Evolutionary conservation across 106 monocot species (phyloP).

Genomic region (Allium cepa): DNA sequence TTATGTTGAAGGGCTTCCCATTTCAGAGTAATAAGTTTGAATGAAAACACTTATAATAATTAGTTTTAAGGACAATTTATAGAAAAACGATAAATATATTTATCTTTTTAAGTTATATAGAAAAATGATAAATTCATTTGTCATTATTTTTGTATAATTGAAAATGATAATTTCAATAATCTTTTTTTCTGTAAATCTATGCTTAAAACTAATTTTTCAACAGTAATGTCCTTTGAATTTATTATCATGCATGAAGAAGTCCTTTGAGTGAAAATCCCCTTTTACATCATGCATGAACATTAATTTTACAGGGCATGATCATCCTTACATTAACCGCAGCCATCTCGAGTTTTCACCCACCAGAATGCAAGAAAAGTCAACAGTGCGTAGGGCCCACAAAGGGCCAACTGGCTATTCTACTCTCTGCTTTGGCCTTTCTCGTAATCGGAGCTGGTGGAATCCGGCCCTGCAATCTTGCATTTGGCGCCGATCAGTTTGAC

Average conservation of each 20-base stretch:
- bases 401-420: constrained; percentile 31
- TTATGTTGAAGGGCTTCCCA: too few species aligned
- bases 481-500: constrained; percentile 90
- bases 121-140: too few species aligned
- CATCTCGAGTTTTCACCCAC: constrained; percentile 44
- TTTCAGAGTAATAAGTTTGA: too few species aligned
- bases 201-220: too few species aligned
- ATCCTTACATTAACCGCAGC: constrained; percentile 55
- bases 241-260: constrained; percentile 4
- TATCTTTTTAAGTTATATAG: too few species aligned
- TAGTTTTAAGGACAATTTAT: too few species aligned
- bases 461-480: constrained; percentile 83
- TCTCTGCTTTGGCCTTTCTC: constrained; percentile 35
- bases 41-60: too few species aligned
- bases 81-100: too few species aligned
- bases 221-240: too few species aligned
- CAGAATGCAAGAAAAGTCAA: constrained; percentile 22
- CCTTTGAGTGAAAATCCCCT: not conserved
- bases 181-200: too few species aligned
- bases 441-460: constrained; percentile 76
- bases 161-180: too few species aligned
- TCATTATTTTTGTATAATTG: too few species aligned
- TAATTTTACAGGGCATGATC: constrained; percentile 58
- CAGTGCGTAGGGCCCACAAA: constrained; percentile 23
- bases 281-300: not conserved